A percentile compares a stretch with the other conserved stretches of the same genome.
Conservation (phyloP, 2,329 filamentous ascomycete species). For the Lachnellula subtilissima region DNA sequence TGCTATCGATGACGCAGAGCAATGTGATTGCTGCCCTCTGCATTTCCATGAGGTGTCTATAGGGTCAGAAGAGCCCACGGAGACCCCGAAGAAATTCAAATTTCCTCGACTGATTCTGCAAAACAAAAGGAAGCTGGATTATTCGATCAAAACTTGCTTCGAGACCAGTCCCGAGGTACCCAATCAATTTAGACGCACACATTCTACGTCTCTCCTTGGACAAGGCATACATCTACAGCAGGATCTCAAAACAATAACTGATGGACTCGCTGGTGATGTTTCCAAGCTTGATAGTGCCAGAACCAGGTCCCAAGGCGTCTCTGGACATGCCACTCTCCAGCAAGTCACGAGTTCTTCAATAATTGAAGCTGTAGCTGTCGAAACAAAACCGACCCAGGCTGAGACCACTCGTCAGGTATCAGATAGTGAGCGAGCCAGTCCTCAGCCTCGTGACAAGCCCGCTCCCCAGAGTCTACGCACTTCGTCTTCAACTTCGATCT, state of each 20-base stretch:
- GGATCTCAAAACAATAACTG: constrained; percentile 12
- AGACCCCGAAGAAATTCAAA: constrained; percentile 11
- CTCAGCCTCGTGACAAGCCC: background rate
- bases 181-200: background rate
- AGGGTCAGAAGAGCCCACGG: constrained; percentile 5
- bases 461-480: background rate
- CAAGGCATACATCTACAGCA: constrained; percentile 1
- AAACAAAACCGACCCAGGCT: background rate
- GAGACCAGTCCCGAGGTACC: constrained; percentile 15
- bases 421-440: background rate
- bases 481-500: constrained; percentile 4
- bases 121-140: constrained; percentile 16
- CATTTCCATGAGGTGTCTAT: background rate
- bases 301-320: background rate
- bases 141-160: constrained; percentile 18
- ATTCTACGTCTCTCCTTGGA: constrained; percentile 2
- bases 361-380: background rate
- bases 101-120: constrained; percentile 23
- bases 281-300: background rate
- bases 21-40: background rate
- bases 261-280: constrained; percentile 4
- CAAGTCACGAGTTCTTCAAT: constrained; percentile 9
- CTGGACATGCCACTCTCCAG: background rate
- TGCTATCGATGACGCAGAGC: background rate
- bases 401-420: background rate